Conservation (phyloP, 2,329 filamentous ascomycete species). For the Ascochyta pisi region DNA sequence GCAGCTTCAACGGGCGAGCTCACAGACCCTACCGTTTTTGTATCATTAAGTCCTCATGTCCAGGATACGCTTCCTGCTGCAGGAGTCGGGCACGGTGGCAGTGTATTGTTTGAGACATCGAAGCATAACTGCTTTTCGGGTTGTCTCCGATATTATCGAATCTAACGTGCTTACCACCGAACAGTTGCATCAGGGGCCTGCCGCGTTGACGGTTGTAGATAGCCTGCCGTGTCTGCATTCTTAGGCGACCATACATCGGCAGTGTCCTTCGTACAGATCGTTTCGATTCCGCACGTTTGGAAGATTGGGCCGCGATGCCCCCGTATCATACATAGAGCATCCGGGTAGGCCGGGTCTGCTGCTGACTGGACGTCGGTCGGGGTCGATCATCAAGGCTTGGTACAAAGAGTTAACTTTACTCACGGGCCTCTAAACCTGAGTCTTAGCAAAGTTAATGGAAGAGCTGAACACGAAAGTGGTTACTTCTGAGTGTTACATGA, state of each 20-base stretch:
- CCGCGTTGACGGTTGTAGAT: neutral
- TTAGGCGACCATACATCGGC: neutral
- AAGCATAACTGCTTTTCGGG: slow-evolving; percentile 8
- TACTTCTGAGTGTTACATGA: neutral
- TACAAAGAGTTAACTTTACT: neutral
- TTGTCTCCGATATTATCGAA: slow-evolving; percentile 14
- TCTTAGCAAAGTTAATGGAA: neutral
- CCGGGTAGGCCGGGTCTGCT: slow-evolving; percentile 3
- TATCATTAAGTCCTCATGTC: neutral
- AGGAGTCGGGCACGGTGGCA: slow-evolving; percentile 11
- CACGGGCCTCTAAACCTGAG: neutral
- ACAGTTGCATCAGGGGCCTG: slow-evolving; percentile 3
- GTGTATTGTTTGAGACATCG: slow-evolving; percentile 3
- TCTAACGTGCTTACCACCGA: slow-evolving; percentile 6
- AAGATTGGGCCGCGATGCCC: slow-evolving; percentile 1
- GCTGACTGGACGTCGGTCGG: neutral
- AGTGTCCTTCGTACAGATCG: neutral
- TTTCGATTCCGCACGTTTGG: neutral
- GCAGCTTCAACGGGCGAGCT: slow-evolving; percentile 6
- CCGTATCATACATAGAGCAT: neutral
- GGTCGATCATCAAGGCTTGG: neutral
- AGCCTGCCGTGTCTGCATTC: slow-evolving; percentile 13
- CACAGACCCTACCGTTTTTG: neutral
- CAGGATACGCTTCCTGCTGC: slow-evolving; percentile 7
- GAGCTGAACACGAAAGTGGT: neutral